Percentiles rank a stretch among this genome's conserved stretches.
phyloP scores from a whole-genome alignment of 2,329 filamentous ascomycete species.

The Hypoxylon sp. region DNA sequence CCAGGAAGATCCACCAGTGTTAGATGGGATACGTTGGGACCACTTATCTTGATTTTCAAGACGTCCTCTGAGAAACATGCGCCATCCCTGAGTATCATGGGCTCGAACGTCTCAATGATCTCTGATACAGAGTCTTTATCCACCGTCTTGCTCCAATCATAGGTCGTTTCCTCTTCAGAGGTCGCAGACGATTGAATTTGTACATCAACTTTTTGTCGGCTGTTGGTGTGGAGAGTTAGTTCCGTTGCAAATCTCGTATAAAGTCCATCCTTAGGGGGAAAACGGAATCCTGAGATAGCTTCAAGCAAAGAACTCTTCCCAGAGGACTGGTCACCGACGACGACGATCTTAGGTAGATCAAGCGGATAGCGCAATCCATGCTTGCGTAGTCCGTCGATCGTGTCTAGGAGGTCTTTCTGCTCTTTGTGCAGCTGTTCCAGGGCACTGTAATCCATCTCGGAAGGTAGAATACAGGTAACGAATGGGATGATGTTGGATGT shows the following conservation, averaged over 20 bases:
- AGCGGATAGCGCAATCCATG: conserved; percentile 64
- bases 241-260: conserved; percentile 76
- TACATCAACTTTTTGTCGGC: conserved; percentile 57
- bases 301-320: conserved; percentile 77
- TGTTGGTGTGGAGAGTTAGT: conserved; percentile 64
- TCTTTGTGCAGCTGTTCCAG: conserved; percentile 61
- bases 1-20: conserved; percentile 71
- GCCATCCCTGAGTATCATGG: conserved; percentile 58
- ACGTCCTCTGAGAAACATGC: conserved; percentile 62
- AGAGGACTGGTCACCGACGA: conserved; percentile 72
- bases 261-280: conserved; percentile 68
- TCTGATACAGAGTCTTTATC: conserved; percentile 59
- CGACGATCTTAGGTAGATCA: conserved; percentile 68
- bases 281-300: conserved; percentile 73
- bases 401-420: conserved; percentile 65
- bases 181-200: conserved; percentile 55
- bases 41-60: conserved; percentile 62
- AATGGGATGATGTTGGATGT: background rate
- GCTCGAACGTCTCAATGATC: conserved; percentile 67
- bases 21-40: conserved; percentile 61
- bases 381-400: conserved; percentile 66
- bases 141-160: conserved; percentile 56
- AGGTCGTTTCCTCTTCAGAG: conserved; percentile 38
- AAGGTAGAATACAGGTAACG: conserved; percentile 31
- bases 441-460: conserved; percentile 51